Evolutionary conservation across 225 moss, liverwort and hornwort species (phyloP).

Genomic region (Bryum argenteum): DNA sequence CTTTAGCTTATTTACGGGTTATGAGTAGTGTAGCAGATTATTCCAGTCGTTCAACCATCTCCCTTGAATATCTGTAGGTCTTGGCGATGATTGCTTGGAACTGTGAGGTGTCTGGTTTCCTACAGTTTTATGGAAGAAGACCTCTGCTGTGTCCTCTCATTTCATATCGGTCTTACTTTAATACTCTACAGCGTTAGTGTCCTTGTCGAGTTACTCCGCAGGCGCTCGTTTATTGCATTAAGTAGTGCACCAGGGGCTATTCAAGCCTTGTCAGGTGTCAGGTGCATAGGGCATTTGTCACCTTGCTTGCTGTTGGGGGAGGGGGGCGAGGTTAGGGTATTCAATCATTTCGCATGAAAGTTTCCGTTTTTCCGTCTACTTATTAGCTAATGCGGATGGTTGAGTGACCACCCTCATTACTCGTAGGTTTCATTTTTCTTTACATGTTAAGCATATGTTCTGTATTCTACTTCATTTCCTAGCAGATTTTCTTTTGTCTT

Average conservation of each 20-base stretch:
- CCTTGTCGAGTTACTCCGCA: slow-evolving; percentile 2
- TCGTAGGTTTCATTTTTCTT: too few relatives aligned
- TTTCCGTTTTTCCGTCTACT: background rate
- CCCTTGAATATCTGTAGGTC: slow-evolving; percentile 10
- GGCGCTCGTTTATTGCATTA: slow-evolving; percentile 8
- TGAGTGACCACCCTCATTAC: background rate
- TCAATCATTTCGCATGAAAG: slow-evolving; percentile 6
- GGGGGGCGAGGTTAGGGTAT: too few relatives aligned
- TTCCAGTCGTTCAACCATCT: background rate
- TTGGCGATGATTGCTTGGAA: background rate
- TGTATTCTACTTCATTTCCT: slow-evolving; percentile 3
- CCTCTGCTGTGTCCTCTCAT: slow-evolving; percentile 6
- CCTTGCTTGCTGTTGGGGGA: slow-evolving; percentile 26
- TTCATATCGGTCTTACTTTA: background rate
- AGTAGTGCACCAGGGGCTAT: background rate
- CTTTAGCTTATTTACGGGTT: background rate
- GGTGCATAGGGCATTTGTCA: slow-evolving; percentile 2
- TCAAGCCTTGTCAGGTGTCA: background rate
- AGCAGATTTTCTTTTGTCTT: slow-evolving; percentile 3
- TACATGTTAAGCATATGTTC: background rate
- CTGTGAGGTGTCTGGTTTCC: slow-evolving; percentile 13
- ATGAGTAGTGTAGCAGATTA: background rate
- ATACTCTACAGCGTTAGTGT: background rate
- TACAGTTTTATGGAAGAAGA: background rate
- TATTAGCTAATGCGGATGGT: background rate